These are phyloP conservation scores for Solanum ossicruentum DNA, from an alignment of 257 asterid species.

Conservation along the genomic window DNA sequence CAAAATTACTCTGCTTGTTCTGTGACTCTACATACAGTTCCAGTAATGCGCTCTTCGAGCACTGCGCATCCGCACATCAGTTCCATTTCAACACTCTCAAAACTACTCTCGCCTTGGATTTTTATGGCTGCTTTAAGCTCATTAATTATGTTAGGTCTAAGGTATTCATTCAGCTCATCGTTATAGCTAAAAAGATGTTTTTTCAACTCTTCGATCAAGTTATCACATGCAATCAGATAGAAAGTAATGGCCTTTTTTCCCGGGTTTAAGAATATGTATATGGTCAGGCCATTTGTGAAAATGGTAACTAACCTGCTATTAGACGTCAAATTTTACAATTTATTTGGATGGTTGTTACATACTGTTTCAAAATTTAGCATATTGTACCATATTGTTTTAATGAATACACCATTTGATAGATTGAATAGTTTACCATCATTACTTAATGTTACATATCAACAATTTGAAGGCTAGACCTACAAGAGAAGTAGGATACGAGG, in stretches of 20 bases:
- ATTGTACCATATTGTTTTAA: background rate
- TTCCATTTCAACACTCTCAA: constrained; percentile 44
- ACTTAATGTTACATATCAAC: no score
- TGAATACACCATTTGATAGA: background rate
- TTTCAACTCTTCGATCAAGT: background rate
- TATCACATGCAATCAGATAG: background rate
- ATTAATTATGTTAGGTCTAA: constrained; percentile 75
- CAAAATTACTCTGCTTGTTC: constrained; percentile 53
- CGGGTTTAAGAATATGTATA: background rate
- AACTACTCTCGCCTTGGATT: constrained; percentile 40
- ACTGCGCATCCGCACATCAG: constrained; percentile 54
- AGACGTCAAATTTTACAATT: background rate
- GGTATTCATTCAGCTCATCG: constrained; percentile 22
- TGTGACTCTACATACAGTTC: constrained; percentile 41
- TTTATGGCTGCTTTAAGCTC: constrained; percentile 73
- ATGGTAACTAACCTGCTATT: background rate
- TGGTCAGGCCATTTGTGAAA: background rate
- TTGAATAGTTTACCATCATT: background rate
- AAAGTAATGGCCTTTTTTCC: background rate
- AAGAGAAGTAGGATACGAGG: no score
- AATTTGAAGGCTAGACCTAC: no score
- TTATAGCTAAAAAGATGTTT: background rate
- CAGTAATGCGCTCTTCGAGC: constrained; percentile 44
- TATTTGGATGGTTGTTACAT: background rate
- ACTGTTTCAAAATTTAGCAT: background rate